These are phyloP conservation scores for Pythium rishiriense DNA, from an alignment of 352 stramenopile species.

Conservation along the genomic window DNA sequence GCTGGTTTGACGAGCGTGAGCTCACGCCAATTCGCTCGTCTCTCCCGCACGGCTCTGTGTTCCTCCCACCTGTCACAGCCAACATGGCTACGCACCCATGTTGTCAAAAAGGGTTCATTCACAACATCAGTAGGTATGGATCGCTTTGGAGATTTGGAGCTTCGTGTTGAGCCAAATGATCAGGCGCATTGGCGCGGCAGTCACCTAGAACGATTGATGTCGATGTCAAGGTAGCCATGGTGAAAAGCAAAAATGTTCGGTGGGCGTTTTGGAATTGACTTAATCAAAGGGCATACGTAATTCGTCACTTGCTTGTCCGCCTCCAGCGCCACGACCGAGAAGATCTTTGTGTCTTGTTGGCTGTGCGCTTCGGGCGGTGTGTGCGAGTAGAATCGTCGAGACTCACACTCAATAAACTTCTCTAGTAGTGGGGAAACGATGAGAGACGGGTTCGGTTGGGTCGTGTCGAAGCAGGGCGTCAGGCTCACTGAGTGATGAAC, in stretches of 20 bases:
- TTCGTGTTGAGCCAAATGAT: too few relatives aligned
- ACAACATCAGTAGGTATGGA: not conserved
- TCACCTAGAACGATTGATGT: too few relatives aligned
- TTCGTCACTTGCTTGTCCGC: not conserved
- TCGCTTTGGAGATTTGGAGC: too few relatives aligned
- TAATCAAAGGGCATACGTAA: slow-evolving; percentile 4
- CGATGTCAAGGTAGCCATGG: too few relatives aligned
- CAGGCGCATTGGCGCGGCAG: not conserved
- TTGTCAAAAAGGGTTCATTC: not conserved
- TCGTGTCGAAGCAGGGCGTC: not conserved
- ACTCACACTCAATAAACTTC: slow-evolving; percentile 6
- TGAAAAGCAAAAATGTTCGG: not conserved
- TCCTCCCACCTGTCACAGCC: not conserved
- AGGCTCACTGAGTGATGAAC: slow-evolving; percentile 34
- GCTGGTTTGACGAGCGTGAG: not conserved
- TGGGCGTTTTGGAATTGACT: not conserved
- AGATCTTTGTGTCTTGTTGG: not conserved
- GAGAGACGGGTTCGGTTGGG: not conserved
- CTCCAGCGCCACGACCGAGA: not conserved
- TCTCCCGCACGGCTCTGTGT: slow-evolving; percentile 7
- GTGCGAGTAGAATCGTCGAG: not conserved
- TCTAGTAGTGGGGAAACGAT: slow-evolving; percentile 4
- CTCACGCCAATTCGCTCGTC: not conserved
- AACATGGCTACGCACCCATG: slow-evolving; percentile 5
- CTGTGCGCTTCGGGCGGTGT: not conserved